Base-by-base conservation (phyloP, 805 yeast genomes). In the Tetrapisispora pingtungensis region DNA sequence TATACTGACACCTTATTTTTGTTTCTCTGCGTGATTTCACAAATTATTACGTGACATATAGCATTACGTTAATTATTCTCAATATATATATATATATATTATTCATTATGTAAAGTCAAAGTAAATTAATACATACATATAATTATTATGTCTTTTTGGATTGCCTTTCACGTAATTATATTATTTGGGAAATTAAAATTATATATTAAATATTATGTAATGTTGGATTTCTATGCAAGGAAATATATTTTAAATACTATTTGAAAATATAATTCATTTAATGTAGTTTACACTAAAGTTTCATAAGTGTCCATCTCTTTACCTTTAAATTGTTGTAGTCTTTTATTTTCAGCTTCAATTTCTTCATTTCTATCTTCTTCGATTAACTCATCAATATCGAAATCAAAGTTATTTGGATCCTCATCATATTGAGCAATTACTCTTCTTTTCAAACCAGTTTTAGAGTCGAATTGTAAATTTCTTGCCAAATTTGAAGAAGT, bases 351-450 rank as follows among this genome's bases (percentile, higher is more conserved):
- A 27, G 12, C 15, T 28, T 44, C 46, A 33, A 48, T 43, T 32
- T 62, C 60, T 36, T 59, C 61, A 13, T 41, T 40, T 20, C 48
- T 42, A 33, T 66, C 69, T 39, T 65, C 69, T 19, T 61, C 54
- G 26, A 74, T 72, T 41, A 74, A 58, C 13, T 73, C 76, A 47
- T 74, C 70, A 24, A 74, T 51, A 47, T 72, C 75, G 46, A 65
- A 74, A 51, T 74, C 78, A 55, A 62, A 74, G 2, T 49, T 56
- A 49, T 70, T 67, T 7, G 77, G 76, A 51, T 72, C 70, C 3
- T 54, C 46, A 41, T 52, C 46, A 40, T 42, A 55, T 27, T 54
- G 48, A 4, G 61, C 59, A 33, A 62, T 53, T 6, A 59, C 55
- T 20, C 67, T 53, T 42, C 47, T 63, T 43, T 61, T 60, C 37